Base-by-base conservation (phyloP, 768 basidiomycete species). In the Pulveroboletus sp. region DNA sequence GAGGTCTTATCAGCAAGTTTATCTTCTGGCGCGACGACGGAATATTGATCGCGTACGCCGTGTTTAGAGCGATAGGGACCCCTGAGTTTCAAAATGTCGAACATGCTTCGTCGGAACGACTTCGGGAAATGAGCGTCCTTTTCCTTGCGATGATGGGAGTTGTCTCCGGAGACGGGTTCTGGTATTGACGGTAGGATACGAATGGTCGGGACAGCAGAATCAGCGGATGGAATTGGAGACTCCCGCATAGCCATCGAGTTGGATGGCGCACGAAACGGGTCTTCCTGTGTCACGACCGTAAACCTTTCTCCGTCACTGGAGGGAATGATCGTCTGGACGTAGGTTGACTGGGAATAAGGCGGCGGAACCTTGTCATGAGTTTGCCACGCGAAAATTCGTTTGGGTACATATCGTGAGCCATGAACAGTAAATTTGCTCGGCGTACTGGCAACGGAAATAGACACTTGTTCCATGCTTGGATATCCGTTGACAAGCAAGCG, bases 391-490 rank as follows among this genome's bases (percentile, higher is more conserved):
- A 43, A 35, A 14, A 20, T 40, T 24, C 44, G 53, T 16, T 53
- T 44, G 19, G 65, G 50, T 42, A 24, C 21, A 47, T 67, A 65
- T 37, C 54, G 51, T 8, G 63, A 56, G 25, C 61, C 65, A 13
- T 69, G 67, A 33, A 67, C 24, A 1, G 63, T 66, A 11, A 35
- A 43, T 48, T 69, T 67, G 43, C 65, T 67, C 4, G 65, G 67
- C 16, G 66, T 67, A 5, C 48, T 41, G 4, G 49, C 53, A 20
- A 57, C 49, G 39, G 58, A 56, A 25, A 64, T 57, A 5, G 62
- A 49, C 6, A 60, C 67, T 5, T 62, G 52, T 19, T 68, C 65
- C 60, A 60, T 66, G 19, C 64, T 64, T n/a, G 53, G 55, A 4
- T 45, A 34, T 24, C 33, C 49, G 16, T 54, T 47, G n/a, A 53